Evolutionary conservation across 2,329 filamentous ascomycete species (phyloP).

Genomic region (Exophiala aquamarina): DNA sequence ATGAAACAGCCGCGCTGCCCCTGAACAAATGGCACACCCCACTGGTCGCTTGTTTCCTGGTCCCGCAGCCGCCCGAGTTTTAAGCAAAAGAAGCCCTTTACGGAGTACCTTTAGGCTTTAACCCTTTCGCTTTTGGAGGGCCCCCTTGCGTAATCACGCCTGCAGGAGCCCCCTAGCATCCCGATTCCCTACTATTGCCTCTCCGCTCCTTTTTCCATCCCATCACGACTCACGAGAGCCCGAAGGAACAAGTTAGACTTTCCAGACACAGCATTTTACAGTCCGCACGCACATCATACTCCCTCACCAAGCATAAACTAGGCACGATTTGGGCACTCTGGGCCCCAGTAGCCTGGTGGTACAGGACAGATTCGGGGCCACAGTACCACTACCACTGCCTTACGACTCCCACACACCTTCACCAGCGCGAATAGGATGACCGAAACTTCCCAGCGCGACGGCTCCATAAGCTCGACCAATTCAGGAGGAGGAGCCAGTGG

Average conservation of each 20-base stretch:
- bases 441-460: constrained; percentile 19
- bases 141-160: neutral
- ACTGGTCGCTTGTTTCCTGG: constrained; percentile 1
- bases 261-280: constrained; percentile 5
- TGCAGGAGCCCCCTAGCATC: constrained; percentile 8
- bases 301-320: too few species aligned
- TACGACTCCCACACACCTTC: neutral
- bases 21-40: constrained; percentile 14
- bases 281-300: too few species aligned
- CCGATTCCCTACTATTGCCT: neutral
- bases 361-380: constrained; percentile 9
- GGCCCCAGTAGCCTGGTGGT: too few species aligned
- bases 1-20: constrained; percentile 4
- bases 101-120: too few species aligned
- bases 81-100: too few species aligned
- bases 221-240: constrained; percentile 4
- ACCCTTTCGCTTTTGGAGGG: too few species aligned
- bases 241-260: neutral
- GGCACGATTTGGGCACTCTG: constrained; percentile 7
- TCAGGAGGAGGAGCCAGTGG: constrained; percentile 19
- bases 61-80: too few species aligned
- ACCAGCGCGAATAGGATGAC: constrained; percentile 16
- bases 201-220: constrained; percentile 13
- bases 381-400: neutral
- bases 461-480: constrained; percentile 18